phyloP scores from a whole-genome alignment of 257 asterid genomes.

The Prunella vulgaris region DNA sequence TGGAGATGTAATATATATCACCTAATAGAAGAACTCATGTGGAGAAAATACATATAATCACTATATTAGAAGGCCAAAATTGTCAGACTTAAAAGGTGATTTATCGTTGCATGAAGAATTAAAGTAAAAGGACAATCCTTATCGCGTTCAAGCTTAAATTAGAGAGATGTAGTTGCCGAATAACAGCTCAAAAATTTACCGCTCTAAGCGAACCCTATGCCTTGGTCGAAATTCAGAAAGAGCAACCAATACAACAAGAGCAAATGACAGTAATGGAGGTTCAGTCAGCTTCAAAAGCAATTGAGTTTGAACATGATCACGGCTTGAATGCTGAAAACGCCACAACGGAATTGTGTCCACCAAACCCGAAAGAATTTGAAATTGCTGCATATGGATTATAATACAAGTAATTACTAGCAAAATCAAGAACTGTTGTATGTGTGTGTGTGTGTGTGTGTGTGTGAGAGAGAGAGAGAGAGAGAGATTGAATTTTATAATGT shows the following conservation, averaged over 20 bases:
- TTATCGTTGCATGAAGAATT: not conserved
- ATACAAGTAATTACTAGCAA: not conserved
- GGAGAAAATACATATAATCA: not conserved
- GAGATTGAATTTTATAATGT: not conserved
- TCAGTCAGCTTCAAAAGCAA: not conserved
- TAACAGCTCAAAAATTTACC: slow-evolving; percentile 17
- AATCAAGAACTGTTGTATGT: not conserved
- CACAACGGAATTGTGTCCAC: slow-evolving; percentile 82
- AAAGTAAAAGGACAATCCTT: not conserved
- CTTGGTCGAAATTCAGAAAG: slow-evolving; percentile 2
- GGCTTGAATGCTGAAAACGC: slow-evolving; percentile 75
- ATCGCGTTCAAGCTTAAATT: not conserved
- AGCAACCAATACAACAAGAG: slow-evolving; percentile 9
- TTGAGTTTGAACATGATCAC: slow-evolving; percentile 27
- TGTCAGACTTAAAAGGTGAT: not conserved
- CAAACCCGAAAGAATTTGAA: slow-evolving; percentile 79
- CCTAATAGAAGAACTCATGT: not conserved
- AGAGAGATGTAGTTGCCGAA: not conserved
- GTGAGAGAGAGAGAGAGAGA: too few relatives aligned
- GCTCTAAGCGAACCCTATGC: slow-evolving; percentile 16
- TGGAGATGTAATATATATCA: not conserved
- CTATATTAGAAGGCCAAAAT: not conserved
- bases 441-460: not conserved
- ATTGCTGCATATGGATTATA: slow-evolving; percentile 47
- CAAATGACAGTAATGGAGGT: not conserved